Evolutionary conservation across 1,284 basidiomycete species (phyloP), one percentile per base, ranked within the genome.

Genomic region (Ganoderma lucidum): DNA sequence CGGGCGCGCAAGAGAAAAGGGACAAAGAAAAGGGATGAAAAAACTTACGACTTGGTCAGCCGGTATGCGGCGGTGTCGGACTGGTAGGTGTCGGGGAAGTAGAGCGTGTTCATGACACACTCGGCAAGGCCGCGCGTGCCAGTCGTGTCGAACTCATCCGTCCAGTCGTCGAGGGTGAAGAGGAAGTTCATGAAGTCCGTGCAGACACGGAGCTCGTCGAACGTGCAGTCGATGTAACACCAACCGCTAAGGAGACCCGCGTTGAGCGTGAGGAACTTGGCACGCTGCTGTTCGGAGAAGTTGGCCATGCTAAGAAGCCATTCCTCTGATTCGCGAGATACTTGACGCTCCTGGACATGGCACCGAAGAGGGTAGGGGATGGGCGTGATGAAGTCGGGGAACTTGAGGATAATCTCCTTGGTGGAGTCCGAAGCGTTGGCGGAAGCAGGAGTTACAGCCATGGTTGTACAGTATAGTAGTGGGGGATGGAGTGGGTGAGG

Each of bases 141-240:
- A 76, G 73, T 80, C 30, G 72, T 74, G 71, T 75, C 74, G 68
- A 75, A 74, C 65, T 74, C 77, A 67, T 78, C 76, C 37, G 74
- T 76, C 71, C 72, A 78, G 67, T 81, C 79, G 73, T 80, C 80
- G 62, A 77, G 75, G 56, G 77, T 77, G 73, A 83, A 84, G 73
- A 80, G 74, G 69, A 77, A 75, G 74, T 79, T 80, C 78, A 80
- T 79, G 70, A 79, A 77, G 73, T 81, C 80, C 37, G 77, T 77
- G 63, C 78, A 76, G 45, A 76, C 74, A 12, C 78, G 75, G 45
- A 78, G 73, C 42, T 78, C 72, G 61, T 80, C 81, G 63, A 68
- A 73, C 39, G 73, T 70, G 66, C 75, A 77, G 64, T 78, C 78
- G 53, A 76, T 75, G 64, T 79, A 79, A 65, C 73, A 76, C 76